Evolutionary conservation across 768 basidiomycete genomes (phyloP).

Genomic region (Epithele typhae): DNA sequence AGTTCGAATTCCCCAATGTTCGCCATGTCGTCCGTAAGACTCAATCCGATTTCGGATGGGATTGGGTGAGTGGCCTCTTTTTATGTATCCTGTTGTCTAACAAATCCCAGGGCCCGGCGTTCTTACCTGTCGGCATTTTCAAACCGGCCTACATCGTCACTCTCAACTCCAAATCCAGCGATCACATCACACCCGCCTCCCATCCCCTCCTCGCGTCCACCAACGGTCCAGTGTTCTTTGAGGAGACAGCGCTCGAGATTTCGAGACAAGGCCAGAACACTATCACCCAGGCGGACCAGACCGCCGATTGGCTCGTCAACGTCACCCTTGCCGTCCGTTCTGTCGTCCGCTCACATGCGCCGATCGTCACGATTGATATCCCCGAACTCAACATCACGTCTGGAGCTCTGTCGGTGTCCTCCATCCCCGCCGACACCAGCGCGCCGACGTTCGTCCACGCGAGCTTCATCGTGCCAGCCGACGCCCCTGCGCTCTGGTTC

Average conservation of each 20-base stretch:
- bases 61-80: conserved; percentile 38
- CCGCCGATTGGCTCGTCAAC: conserved; percentile 52
- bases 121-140: conserved; percentile 50
- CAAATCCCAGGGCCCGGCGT: conserved; percentile 44
- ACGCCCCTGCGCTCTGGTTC: conserved; percentile 47
- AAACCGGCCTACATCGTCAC: conserved; percentile 53
- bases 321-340: conserved; percentile 48
- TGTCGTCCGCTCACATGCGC: conserved; percentile 28
- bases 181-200: conserved; percentile 10
- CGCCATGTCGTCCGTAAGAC: conserved; percentile 48
- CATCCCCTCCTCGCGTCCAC: conserved; percentile 22
- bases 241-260: conserved; percentile 52
- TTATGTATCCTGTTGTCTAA: neutral
- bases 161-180: conserved; percentile 22
- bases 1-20: conserved; percentile 50
- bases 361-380: conserved; percentile 40
- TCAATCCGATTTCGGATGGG: conserved; percentile 57
- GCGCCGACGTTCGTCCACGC: conserved; percentile 38
- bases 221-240: conserved; percentile 37
- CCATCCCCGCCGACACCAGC: conserved; percentile 22
- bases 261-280: conserved; percentile 48
- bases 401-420: conserved; percentile 25
- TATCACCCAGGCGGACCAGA: conserved; percentile 36
- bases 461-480: conserved; percentile 42
- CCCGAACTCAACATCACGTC: conserved; percentile 44